Base-by-base conservation (phyloP, 2,329 filamentous ascomycete genomes). In the Epicoccum sorghinum region DNA sequence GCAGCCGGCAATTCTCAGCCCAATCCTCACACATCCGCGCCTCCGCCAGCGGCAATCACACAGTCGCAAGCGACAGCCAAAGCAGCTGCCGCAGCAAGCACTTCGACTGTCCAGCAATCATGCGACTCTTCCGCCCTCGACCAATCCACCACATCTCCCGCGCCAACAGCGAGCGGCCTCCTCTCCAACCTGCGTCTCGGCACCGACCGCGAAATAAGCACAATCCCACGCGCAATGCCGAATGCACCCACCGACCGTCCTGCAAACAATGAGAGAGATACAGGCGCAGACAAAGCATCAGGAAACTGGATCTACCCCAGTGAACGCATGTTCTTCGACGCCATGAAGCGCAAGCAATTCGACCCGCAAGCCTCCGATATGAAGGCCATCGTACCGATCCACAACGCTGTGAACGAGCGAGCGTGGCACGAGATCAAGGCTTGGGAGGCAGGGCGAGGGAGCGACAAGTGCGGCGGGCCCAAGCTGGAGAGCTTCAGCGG, bases 271-370 rank as follows among this genome's bases (percentile, higher is more conserved):
- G 91, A 97, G 76, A 77, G 84, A 58, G 92, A 96, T 72, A 73
- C 71, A 0, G 70, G 89, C 58, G 82, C 86, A 22, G 87, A 91
- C 66, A 79, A 82, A 45, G 72, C 78, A 33, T 85, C 85, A 0
- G 93, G 93, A 0, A 96, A 97, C 74, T 99, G 95, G 95, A 88
- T 99, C 57, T 99, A 99, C 76, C 95, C 95, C 0, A 95, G 90
- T 0, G 93, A 98, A 75, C 89, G 90, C 70, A 96, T 97, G 87
- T 99, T 99, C 81, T 98, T 98, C 78, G 90, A 96, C 42, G 95
- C 95, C 39, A 93, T 99, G 86, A 86, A 89, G 80, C 88, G 93
- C 71, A 99, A 99, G 77, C 89, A 88, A 38, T 88, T 92, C 78
- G 85, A 87, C 57, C 87, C 84, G 27, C 79, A 82, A 12, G 85